Conservation (phyloP, 1,284 basidiomycete species). For the Ustilago loliicola region DNA sequence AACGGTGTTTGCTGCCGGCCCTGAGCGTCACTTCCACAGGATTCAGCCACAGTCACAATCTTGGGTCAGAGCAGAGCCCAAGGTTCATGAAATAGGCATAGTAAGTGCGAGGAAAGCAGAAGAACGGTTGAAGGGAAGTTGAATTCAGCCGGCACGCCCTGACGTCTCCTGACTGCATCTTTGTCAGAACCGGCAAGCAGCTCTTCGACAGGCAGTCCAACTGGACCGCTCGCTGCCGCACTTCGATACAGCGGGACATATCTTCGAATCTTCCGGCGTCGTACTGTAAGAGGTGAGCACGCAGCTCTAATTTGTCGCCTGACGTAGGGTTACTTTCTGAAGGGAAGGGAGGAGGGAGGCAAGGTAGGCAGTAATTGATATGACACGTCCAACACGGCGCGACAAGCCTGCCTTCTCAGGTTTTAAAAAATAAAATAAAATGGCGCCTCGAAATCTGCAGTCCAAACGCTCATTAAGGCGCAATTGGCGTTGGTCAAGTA, state of each 20-base stretch:
- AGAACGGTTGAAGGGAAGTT: constrained; percentile 16
- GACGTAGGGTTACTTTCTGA: not conserved
- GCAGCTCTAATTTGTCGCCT: constrained; percentile 2
- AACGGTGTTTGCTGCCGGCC: constrained; percentile 10
- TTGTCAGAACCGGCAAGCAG: not conserved
- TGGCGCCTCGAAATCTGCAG: not conserved
- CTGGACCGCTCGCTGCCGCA: not conserved
- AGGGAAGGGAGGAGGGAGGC: not conserved
- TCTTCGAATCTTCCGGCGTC: not conserved
- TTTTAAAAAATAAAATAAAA: not conserved
- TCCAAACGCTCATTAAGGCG: not conserved
- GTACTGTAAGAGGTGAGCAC: not conserved
- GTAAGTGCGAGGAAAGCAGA: not conserved
- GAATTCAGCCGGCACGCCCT: constrained; percentile 15
- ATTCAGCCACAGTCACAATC: not conserved
- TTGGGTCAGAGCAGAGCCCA: not conserved
- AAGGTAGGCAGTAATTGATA: constrained; percentile 27
- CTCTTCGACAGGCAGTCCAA: not conserved
- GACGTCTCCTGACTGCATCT: constrained; percentile 3
- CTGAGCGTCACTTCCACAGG: not conserved
- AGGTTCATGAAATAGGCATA: not conserved
- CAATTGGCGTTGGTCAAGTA: constrained; percentile 27
- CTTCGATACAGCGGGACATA: constrained; percentile 3
- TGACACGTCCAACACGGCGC: constrained; percentile 50
- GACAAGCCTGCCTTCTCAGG: not conserved